Evolutionary conservation across 805 yeast genomes (phyloP).

Genomic region (Pichia sporocuriosa): DNA sequence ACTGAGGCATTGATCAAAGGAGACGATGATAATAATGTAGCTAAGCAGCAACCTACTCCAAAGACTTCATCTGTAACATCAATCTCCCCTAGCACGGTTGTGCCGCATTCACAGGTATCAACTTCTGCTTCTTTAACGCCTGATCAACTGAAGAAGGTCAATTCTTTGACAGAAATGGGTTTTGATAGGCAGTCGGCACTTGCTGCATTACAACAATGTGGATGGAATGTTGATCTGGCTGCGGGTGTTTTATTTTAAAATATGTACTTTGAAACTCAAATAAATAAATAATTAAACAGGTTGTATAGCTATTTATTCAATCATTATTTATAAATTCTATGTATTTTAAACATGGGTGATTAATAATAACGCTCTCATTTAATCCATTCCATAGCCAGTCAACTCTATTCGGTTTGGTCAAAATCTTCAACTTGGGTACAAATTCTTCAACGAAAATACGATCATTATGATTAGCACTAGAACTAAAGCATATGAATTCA

Average conservation of each 20-base stretch:
- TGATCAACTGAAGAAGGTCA: slow-evolving; percentile 23
- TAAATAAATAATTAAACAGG: background rate
- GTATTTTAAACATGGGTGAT: slow-evolving; percentile 44
- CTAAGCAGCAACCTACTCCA: background rate
- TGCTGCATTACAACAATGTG: slow-evolving; percentile 55
- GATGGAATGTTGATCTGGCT: slow-evolving; percentile 80
- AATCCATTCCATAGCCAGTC: slow-evolving; percentile 65
- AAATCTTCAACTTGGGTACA: slow-evolving; percentile 55
- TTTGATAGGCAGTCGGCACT: slow-evolving; percentile 59
- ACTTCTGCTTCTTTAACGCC: slow-evolving; percentile 15
- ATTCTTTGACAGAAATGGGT: slow-evolving; percentile 59
- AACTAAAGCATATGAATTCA: slow-evolving; percentile 73
- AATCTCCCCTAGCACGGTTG: slow-evolving; percentile 13
- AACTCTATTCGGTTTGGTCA: slow-evolving; percentile 35
- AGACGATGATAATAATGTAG: background rate
- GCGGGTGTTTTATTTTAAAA: slow-evolving; percentile 61
- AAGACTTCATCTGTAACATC: slow-evolving; percentile 1
- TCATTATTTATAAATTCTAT: slow-evolving; percentile 16
- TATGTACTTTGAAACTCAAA: too few species aligned
- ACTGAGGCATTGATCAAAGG: slow-evolving; percentile 3
- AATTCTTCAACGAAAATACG: slow-evolving; percentile 78
- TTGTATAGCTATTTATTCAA: background rate
- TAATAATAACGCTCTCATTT: slow-evolving; percentile 48
- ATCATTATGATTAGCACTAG: slow-evolving; percentile 76
- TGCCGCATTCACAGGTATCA: too few species aligned